Evolutionary conservation across 2,329 filamentous ascomycete genomes (phyloP).

Genomic region (Sarocladiaceae sp.): DNA sequence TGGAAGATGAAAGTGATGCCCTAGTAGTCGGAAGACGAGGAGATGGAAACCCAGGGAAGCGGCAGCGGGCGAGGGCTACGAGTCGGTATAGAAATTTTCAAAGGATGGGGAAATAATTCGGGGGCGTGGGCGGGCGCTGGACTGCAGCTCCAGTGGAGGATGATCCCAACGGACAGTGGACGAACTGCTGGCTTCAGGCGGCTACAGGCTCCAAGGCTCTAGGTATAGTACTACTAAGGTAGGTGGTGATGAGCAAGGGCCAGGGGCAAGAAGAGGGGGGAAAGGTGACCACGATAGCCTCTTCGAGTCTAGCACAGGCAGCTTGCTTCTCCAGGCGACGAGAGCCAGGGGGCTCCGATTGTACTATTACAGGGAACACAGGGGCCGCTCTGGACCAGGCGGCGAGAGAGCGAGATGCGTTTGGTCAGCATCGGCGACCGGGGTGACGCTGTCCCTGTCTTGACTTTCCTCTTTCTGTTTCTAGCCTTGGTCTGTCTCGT

Average conservation of each 20-base stretch:
- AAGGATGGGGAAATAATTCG: conserved; percentile 9
- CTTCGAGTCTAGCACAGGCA: conserved; percentile 1
- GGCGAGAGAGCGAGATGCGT: neutral
- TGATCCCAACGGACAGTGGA: too few species aligned
- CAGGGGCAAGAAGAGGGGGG: neutral
- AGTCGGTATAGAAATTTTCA: conserved; percentile 9
- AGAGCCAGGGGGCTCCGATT: neutral
- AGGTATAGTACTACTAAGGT: neutral
- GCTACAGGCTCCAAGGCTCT: neutral
- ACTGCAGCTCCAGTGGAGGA: too few species aligned
- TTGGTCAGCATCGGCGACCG: neutral
- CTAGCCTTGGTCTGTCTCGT: too few species aligned
- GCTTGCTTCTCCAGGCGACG: neutral
- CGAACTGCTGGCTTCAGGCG: neutral
- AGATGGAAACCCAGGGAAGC: conserved; percentile 1
- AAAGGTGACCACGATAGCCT: conserved; percentile 2
- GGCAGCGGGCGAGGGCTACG: neutral
- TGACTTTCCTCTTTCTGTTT: too few species aligned
- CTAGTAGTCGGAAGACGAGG: conserved; percentile 13
- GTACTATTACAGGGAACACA: neutral
- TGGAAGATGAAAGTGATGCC: neutral
- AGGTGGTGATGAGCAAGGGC: neutral
- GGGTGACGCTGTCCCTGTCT: neutral
- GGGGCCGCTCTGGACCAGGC: too few species aligned
- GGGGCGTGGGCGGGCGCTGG: conserved; percentile 2